Percentiles rank a stretch among this genome's conserved stretches.
phyloP scores from a whole-genome alignment of 306 rosid species.

The Vigna angularis region DNA sequence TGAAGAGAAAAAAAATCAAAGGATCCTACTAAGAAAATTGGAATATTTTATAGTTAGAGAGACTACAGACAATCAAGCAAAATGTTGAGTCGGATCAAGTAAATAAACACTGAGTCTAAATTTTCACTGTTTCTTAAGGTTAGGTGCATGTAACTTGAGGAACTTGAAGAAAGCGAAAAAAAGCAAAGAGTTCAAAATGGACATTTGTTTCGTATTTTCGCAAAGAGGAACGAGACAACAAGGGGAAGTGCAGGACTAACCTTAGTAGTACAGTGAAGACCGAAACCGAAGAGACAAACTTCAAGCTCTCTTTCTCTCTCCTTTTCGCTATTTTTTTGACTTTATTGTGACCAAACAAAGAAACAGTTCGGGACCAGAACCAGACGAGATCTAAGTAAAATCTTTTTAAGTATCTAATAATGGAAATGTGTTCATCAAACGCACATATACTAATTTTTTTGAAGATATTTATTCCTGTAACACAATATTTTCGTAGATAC shows the following conservation, averaged over 20 bases:
- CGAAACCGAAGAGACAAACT: neutral
- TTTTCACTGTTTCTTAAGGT: neutral
- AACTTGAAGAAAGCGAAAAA: conserved; percentile 23
- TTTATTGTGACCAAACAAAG: conserved; percentile 23
- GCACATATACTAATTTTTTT: neutral
- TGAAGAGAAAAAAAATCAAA: conserved; percentile 18
- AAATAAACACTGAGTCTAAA: neutral
- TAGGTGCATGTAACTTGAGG: neutral
- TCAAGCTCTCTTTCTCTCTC: neutral
- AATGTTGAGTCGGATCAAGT: neutral
- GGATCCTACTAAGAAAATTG: conserved; percentile 30
- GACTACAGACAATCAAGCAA: neutral
- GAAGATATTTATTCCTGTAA: neutral
- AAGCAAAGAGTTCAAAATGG: neutral
- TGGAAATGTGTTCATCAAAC: neutral
- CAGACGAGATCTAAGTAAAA: conserved; percentile 5
- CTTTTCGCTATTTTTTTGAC: neutral
- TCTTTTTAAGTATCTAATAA: neutral
- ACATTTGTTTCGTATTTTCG: conserved; percentile 19
- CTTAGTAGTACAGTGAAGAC: conserved; percentile 34
- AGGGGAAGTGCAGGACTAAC: conserved; percentile 35
- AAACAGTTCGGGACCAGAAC: neutral
- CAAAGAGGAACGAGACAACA: conserved; percentile 17
- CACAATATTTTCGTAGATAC: neutral
- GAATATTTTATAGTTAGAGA: conserved; percentile 13